These are phyloP conservation scores for Dipteronia dyeriana DNA, from an alignment of 345 rosid species.

Conservation along the genomic window DNA sequence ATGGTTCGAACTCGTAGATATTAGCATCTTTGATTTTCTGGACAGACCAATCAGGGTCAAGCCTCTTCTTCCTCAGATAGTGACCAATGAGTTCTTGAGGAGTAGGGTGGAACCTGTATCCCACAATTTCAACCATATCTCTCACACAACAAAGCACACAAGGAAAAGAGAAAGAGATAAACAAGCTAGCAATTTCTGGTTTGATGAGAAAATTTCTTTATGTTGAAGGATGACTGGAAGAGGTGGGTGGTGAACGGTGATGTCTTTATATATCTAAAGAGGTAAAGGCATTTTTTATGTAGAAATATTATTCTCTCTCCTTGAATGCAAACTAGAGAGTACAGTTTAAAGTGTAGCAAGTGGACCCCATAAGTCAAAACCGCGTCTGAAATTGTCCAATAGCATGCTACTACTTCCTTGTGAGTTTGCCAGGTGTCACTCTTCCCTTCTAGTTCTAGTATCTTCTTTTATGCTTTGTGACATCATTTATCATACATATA, in stretches of 20 bases:
- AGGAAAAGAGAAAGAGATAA: no score
- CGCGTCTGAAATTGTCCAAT: background rate
- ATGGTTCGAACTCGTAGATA: conserved; percentile 29
- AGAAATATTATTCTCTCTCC: no score
- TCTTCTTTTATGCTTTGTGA: background rate
- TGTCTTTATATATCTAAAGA: no score
- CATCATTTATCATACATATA: no score
- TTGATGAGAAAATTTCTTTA: background rate
- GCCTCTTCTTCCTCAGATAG: conserved; percentile 14
- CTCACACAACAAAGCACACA: no score
- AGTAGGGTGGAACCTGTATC: conserved; percentile 25
- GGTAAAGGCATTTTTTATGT: no score
- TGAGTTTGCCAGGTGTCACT: no score
- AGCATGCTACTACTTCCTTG: background rate
- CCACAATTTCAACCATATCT: conserved; percentile 9
- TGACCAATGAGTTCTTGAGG: conserved; percentile 21
- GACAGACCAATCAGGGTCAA: conserved; percentile 3
- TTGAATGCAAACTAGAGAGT: no score
- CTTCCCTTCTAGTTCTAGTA: no score
- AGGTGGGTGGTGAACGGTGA: background rate
- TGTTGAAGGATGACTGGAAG: background rate
- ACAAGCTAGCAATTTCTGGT: background rate
- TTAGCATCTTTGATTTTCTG: conserved; percentile 16
- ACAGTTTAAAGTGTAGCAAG: no score
- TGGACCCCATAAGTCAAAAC: background rate